Evolutionary conservation across 2,329 filamentous ascomycete species (phyloP).

Genomic region (Zymoseptoria ardabiliae): DNA sequence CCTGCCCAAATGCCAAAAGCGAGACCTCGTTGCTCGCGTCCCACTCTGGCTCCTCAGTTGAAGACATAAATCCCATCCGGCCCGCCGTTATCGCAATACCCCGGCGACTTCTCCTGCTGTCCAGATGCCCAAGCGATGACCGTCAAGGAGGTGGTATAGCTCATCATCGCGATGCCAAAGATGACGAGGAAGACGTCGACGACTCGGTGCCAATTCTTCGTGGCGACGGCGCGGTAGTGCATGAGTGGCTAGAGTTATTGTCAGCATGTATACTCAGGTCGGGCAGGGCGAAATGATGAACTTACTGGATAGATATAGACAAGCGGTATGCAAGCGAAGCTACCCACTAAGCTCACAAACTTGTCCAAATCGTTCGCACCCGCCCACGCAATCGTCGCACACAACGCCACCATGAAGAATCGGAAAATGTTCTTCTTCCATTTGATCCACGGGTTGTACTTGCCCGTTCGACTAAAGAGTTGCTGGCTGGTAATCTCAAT

Average conservation of each 20-base stretch:
- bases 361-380: conserved; percentile 93
- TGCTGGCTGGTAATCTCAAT: conserved; percentile 95
- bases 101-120: conserved; percentile 43
- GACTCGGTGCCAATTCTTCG: conserved; percentile 56
- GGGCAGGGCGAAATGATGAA: conserved; percentile 20
- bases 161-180: conserved; percentile 81
- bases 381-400: conserved; percentile 80
- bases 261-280: conserved; percentile 1
- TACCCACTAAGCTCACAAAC: conserved; percentile 91
- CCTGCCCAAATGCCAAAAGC: no score
- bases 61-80: background rate
- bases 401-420: conserved; percentile 83
- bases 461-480: conserved; percentile 86
- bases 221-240: conserved; percentile 75
- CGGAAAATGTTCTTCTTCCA: conserved; percentile 99
- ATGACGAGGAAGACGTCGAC: conserved; percentile 70
- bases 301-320: conserved; percentile 97
- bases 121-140: conserved; percentile 75
- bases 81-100: conserved; percentile 51
- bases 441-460: conserved; percentile 97
- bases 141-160: conserved; percentile 83
- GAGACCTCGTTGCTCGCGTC: no score
- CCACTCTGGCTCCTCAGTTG: background rate
- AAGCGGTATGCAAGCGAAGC: conserved; percentile 93
- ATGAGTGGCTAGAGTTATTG: conserved; percentile 64